These are phyloP conservation scores for Mycena alexandri DNA, from an alignment of 768 basidiomycete species.

Conservation along the genomic window DNA sequence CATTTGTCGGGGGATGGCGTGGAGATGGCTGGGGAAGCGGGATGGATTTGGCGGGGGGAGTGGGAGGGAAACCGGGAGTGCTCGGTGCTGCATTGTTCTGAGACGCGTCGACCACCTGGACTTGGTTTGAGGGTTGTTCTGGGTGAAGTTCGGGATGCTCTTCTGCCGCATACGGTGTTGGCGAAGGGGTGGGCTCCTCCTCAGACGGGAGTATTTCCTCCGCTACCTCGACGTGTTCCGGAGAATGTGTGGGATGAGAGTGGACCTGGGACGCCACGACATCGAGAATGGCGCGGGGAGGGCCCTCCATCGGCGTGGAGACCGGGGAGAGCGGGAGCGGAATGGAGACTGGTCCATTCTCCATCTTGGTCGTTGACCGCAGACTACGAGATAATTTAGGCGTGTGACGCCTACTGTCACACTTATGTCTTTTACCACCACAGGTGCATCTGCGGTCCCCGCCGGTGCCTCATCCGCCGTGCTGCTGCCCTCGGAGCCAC, in stretches of 20 bases:
- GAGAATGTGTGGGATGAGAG: constrained; percentile 13
- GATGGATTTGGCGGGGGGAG: constrained; percentile 35
- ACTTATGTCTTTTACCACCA: constrained; percentile 28
- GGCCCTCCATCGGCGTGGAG: constrained; percentile 17
- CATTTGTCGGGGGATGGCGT: constrained; percentile 24
- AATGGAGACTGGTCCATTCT: constrained; percentile 36
- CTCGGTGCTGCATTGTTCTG: constrained; percentile 18
- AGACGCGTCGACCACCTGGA: constrained; percentile 27
- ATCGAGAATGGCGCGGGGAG: constrained; percentile 7
- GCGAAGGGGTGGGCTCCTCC: constrained; percentile 18
- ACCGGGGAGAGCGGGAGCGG: constrained; percentile 43
- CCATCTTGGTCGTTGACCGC: constrained; percentile 6
- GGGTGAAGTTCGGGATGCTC: not conserved
- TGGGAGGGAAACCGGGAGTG: constrained; percentile 37
- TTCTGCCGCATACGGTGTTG: constrained; percentile 8
- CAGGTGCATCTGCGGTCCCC: constrained; percentile 66
- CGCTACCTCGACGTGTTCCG: constrained; percentile 20
- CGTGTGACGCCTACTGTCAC: constrained; percentile 14
- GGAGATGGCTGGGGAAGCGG: constrained; percentile 21
- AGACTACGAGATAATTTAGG: constrained; percentile 1
- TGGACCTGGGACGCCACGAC: constrained; percentile 8
- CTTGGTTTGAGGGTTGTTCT: constrained; percentile 3
- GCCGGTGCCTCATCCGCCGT: constrained; percentile 79
- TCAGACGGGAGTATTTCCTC: constrained; percentile 13
- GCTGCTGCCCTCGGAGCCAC: constrained; percentile 78